A percentile compares a stretch with the other conserved stretches of the same genome.
Conservation (phyloP, 768 basidiomycete species). For the Suillus placidus region DNA sequence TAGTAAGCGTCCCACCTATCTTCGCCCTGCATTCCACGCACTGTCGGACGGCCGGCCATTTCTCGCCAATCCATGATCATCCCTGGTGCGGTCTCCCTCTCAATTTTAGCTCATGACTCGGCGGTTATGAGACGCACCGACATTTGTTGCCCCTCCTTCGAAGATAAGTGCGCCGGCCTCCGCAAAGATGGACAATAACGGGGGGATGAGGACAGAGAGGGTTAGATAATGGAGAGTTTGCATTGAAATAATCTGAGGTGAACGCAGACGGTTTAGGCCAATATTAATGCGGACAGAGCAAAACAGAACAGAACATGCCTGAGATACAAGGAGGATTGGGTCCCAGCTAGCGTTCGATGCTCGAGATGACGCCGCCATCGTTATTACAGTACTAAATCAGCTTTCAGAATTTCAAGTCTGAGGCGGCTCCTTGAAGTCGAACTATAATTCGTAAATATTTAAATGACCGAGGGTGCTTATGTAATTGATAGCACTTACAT, state of each 20-base stretch:
- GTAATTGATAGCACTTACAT: neutral
- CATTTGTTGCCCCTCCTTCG: conserved; percentile 79
- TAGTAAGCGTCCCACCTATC: conserved; percentile 67
- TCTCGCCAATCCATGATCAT: conserved; percentile 99
- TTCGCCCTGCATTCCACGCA: conserved; percentile 63
- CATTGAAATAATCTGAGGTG: conserved; percentile 80
- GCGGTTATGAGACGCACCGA: conserved; percentile 50
- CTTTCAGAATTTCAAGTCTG: neutral
- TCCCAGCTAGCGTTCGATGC: conserved; percentile 71
- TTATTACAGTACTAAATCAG: neutral
- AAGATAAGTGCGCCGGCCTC: conserved; percentile 68
- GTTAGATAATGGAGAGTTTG: conserved; percentile 95
- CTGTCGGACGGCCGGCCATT: conserved; percentile 84
- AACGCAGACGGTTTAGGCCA: conserved; percentile 6
- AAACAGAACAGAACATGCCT: conserved; percentile 48
- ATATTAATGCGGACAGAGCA: neutral
- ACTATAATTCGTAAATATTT: too few relatives aligned
- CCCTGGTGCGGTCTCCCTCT: conserved; percentile 41
- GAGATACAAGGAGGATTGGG: conserved; percentile 83
- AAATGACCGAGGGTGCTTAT: neutral
- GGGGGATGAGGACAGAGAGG: conserved; percentile 79
- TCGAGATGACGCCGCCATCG: conserved; percentile 40
- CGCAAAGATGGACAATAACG: conserved; percentile 74
- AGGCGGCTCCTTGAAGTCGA: neutral
- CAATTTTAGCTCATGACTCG: neutral